Evolutionary conservation across 352 stramenopile genomes (phyloP).

Genomic region (Phytopythium chamaehyphon): DNA sequence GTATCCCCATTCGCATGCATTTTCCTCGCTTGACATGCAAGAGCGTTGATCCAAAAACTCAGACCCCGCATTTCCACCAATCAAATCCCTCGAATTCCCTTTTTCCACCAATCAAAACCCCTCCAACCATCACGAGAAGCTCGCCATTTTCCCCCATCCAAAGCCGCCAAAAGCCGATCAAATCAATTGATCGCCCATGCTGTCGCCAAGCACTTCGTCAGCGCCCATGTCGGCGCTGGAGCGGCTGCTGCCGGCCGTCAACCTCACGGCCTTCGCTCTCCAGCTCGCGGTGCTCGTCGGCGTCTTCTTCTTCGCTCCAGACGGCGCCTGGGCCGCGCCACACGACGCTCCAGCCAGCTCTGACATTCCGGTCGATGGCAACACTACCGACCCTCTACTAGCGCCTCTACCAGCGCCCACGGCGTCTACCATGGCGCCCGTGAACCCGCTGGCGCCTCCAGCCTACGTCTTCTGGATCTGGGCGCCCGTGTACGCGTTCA

Average conservation of each 20-base stretch:
- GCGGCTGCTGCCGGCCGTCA: constrained; percentile 20
- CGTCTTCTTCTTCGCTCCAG: constrained; percentile 26
- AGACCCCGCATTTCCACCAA: too few relatives aligned
- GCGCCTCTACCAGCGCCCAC: constrained; percentile 7
- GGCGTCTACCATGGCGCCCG: constrained; percentile 22
- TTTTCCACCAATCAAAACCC: too few relatives aligned
- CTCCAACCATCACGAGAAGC: too few relatives aligned
- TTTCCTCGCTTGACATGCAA: too few relatives aligned
- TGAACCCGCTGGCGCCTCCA: constrained; percentile 37
- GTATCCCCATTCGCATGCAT: too few relatives aligned
- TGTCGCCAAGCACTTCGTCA: neutral
- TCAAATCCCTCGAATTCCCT: too few relatives aligned
- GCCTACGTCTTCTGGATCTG: constrained; percentile 52
- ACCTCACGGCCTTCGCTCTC: constrained; percentile 26
- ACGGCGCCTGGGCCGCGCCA: constrained; percentile 22
- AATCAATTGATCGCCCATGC: too few relatives aligned
- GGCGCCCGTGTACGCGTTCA: constrained; percentile 48
- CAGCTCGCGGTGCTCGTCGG: constrained; percentile 18
- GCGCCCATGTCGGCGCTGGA: constrained; percentile 9
- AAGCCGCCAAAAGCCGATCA: too few relatives aligned
- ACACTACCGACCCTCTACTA: constrained; percentile 7
- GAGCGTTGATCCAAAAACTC: too few relatives aligned
- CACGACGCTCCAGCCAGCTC: constrained; percentile 2
- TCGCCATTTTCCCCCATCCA: too few relatives aligned
- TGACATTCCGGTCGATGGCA: neutral